Conservation (phyloP, 2,329 filamentous ascomycete genomes). For the Xylaria sp. region DNA sequence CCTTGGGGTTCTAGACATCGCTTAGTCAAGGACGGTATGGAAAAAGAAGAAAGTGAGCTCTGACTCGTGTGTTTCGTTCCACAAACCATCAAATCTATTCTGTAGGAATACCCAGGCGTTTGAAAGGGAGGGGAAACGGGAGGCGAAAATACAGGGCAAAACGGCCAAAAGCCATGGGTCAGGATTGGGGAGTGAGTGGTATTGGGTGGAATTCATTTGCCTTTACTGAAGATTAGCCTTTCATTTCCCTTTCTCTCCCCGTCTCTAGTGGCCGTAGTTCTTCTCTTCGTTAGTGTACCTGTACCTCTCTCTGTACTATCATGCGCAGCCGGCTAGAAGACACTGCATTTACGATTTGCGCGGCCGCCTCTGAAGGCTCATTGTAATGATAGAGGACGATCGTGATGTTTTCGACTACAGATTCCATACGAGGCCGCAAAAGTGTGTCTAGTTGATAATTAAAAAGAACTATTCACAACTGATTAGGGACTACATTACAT, state of each 20-base stretch:
- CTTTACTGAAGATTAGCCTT: not conserved
- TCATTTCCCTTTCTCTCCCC: not conserved
- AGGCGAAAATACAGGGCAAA: constrained; percentile 14
- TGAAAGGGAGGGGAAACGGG: constrained; percentile 10
- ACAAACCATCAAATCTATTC: constrained; percentile 9
- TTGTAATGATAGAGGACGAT: not conserved
- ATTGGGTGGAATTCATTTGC: constrained; percentile 1
- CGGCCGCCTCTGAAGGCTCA: not conserved
- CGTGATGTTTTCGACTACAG: not conserved
- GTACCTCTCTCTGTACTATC: constrained; percentile 20
- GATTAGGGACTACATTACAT: not conserved
- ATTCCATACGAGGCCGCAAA: not conserved
- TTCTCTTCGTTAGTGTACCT: constrained; percentile 3
- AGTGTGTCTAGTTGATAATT: not conserved
- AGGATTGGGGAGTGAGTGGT: not conserved
- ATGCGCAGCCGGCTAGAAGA: constrained; percentile 12
- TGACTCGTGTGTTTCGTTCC: not conserved
- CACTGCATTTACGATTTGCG: not conserved
- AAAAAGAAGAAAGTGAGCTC: not conserved
- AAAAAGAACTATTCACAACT: not conserved
- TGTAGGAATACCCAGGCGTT: constrained; percentile 37
- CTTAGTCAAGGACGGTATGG: not conserved
- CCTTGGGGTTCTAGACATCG: not conserved
- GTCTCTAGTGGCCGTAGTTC: not conserved
- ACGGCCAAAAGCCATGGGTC: not conserved